phyloP scores from a whole-genome alignment of 2,329 filamentous ascomycete species.

The Verticillium isaacii region DNA sequence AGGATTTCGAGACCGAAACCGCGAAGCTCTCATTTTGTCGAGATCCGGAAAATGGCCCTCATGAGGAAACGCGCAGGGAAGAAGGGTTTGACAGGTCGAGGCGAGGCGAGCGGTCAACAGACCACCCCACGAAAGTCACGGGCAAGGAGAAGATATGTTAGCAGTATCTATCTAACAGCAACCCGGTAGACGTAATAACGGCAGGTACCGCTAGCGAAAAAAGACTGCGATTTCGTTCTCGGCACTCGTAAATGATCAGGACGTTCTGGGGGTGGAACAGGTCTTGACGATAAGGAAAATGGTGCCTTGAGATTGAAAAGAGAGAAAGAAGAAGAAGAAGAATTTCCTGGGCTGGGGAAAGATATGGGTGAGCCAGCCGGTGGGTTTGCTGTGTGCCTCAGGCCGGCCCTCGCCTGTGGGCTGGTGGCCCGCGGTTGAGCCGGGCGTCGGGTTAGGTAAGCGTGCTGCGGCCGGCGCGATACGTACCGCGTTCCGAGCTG shows the following conservation, averaged over 20 bases:
- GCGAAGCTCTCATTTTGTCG: background rate
- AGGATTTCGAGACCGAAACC: background rate
- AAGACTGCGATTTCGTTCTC: slow-evolving; percentile 78
- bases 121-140: background rate
- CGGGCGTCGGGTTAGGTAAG: slow-evolving; percentile 8
- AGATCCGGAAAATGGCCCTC: no score
- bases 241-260: slow-evolving; percentile 91
- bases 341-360: slow-evolving; percentile 4
- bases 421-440: background rate
- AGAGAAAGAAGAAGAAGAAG: slow-evolving; percentile 25
- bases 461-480: slow-evolving; percentile 23
- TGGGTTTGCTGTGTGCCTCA: background rate
- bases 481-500: slow-evolving; percentile 11
- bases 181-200: slow-evolving; percentile 58
- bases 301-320: slow-evolving; percentile 56
- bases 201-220: slow-evolving; percentile 99
- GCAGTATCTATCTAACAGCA: slow-evolving; percentile 97
- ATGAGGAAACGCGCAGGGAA: no score
- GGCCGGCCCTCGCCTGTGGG: background rate
- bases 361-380: slow-evolving; percentile 5
- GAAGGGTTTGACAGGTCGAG: background rate
- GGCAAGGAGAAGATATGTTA: slow-evolving; percentile 50
- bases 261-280: slow-evolving; percentile 64
- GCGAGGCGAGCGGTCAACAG: background rate
- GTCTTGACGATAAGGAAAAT: slow-evolving; percentile 94